Base-by-base conservation (phyloP, 495 filamentous ascomycete species). In the Penicillium ochrochloron region DNA sequence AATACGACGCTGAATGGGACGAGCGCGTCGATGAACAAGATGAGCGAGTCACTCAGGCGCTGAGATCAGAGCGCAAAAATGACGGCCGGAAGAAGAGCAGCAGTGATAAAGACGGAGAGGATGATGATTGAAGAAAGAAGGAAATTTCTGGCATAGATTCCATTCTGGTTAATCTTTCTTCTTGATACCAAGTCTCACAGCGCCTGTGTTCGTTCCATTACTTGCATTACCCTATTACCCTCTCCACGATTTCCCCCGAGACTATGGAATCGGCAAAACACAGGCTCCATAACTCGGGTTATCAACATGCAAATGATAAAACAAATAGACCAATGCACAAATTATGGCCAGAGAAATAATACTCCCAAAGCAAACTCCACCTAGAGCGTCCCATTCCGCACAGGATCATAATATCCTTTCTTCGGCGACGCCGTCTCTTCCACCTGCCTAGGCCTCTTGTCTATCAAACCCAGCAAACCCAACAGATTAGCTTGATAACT, bases 1-100 rank as follows among this genome's bases (percentile, higher is more conserved):
- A 97, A 73, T 97, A 97, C 76, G 93, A 95, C 69, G 92, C 92
- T n/a, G 92, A 93, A 23, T 97, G 93, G 94, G 86, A 98, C 76
- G 94, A 97, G 78, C 83, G 77, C 53, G 79, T 80, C 56, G 92
- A 97, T 74, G 88, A 93, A 50, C 85, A 87, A n/a, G 87, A 88
- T 44, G 86, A 92, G 69, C 84, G 81, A 34, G 92, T 96, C 2
- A 89, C 84, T 57, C 82, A 91, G 60, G 87, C 88, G 9, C 74
- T 96, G 68, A 88, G 85, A 67, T 82, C 90, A 59, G 86, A 91
- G 44, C 69, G 84, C 67, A 78, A 66, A 76, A 58, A 86, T 61
- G 84, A 85, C 62, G 77, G 83, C 19, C 76, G 73, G 31, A 81
- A 82, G 11, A 76, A 80, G 57, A 76, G 83, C 44, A 75, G 81